These are phyloP conservation scores for Apiotrichum domesticum DNA, from an alignment of 1,284 basidiomycete species.

Conservation along the genomic window DNA sequence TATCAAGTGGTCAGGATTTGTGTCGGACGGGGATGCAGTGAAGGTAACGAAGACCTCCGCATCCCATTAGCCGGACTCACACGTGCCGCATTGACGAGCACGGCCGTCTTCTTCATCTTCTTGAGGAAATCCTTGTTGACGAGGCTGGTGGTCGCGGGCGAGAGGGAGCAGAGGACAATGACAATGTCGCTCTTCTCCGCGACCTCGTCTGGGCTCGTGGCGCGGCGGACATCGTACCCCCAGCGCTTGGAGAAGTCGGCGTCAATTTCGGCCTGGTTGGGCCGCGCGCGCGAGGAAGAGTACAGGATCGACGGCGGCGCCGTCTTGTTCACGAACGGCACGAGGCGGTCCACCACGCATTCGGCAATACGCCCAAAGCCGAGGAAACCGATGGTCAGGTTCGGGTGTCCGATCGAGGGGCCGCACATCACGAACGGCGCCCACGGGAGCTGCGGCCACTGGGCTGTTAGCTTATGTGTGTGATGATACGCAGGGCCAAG, in stretches of 20 bases:
- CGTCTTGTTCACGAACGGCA: constrained; percentile 59
- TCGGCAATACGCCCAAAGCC: constrained; percentile 91
- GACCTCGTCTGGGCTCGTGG: constrained; percentile 57
- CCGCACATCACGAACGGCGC: constrained; percentile 57
- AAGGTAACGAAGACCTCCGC: background rate
- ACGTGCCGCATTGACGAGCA: constrained; percentile 73
- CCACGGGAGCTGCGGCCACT: constrained; percentile 67
- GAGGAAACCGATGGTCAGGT: constrained; percentile 71
- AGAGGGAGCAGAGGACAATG: constrained; percentile 77
- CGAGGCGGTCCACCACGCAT: constrained; percentile 65
- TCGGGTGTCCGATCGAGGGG: constrained; percentile 49
- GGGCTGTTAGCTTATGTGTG: background rate
- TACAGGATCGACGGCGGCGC: constrained; percentile 34
- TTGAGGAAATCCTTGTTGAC: constrained; percentile 65
- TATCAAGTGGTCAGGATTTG: no score
- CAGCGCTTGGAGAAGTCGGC: constrained; percentile 51
- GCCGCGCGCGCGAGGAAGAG: constrained; percentile 32
- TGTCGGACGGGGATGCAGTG: background rate
- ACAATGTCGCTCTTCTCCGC: constrained; percentile 71
- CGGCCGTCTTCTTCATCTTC: constrained; percentile 74
- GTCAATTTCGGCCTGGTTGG: constrained; percentile 52
- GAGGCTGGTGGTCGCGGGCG: constrained; percentile 63
- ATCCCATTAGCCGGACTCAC: constrained; percentile 48
- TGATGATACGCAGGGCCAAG: no score
- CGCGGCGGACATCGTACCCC: constrained; percentile 56